A percentile compares a stretch with the other conserved stretches of the same genome.
Conservation (phyloP, 75 land plant genomes). For the Cryptomeria japonica region DNA sequence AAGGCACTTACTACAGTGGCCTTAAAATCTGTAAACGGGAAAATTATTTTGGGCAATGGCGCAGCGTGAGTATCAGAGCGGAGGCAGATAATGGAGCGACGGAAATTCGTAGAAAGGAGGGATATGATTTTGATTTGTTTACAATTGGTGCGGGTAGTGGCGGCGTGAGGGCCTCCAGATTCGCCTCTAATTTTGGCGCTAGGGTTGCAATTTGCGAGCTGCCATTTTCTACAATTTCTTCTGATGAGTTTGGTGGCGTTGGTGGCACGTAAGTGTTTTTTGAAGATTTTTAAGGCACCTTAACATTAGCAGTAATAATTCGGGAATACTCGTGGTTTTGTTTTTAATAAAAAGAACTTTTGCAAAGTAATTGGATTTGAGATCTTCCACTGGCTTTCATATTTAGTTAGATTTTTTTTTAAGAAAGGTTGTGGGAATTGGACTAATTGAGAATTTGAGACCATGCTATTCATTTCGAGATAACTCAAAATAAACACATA, state of each 20-base stretch:
- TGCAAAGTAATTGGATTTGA: too few relatives aligned
- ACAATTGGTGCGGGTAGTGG: conserved; percentile 98
- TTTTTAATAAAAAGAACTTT: neutral
- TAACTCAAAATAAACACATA: too few relatives aligned
- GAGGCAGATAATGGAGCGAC: conserved; percentile 26
- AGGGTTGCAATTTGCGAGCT: conserved; percentile 92
- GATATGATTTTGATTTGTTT: conserved; percentile 88
- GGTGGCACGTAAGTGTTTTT: conserved; percentile 89
- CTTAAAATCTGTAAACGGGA: neutral
- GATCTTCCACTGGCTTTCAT: too few relatives aligned
- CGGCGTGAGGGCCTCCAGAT: conserved; percentile 94
- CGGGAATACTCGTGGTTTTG: neutral
- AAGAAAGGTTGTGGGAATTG: too few relatives aligned
- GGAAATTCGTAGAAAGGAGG: neutral
- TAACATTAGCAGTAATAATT: neutral
- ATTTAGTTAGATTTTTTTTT: too few relatives aligned
- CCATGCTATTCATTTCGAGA: too few relatives aligned
- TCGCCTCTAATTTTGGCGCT: conserved; percentile 89
- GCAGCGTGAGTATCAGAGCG: conserved; percentile 1
- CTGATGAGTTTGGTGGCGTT: conserved; percentile 88
- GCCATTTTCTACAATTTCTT: conserved; percentile 88
- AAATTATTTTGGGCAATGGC: neutral
- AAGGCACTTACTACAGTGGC: neutral
- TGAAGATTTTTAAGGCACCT: neutral
- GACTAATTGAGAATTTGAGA: too few relatives aligned